phyloP scores from a whole-genome alignment of 2,329 filamentous ascomycete genomes.

The Alternaria tenuissima region DNA sequence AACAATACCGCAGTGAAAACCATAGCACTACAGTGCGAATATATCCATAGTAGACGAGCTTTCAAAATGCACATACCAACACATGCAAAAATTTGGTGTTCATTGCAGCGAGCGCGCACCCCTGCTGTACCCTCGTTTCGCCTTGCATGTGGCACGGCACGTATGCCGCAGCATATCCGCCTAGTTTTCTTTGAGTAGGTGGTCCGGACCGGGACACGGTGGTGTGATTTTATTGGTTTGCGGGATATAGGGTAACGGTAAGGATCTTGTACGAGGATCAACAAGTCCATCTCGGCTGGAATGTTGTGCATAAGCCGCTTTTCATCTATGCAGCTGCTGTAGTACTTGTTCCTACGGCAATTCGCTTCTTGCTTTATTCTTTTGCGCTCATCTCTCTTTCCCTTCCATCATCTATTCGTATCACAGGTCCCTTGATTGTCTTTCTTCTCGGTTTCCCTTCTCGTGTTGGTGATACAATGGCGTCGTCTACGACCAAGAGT shows the following conservation, averaged over 20 bases:
- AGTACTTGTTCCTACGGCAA: slow-evolving; percentile 4
- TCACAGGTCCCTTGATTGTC: neutral
- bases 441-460: neutral
- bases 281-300: slow-evolving; percentile 9
- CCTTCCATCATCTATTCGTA: neutral
- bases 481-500: slow-evolving; percentile 17
- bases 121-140: slow-evolving; percentile 15
- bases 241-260: slow-evolving; percentile 5
- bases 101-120: slow-evolving; percentile 5
- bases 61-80: neutral
- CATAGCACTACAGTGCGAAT: neutral
- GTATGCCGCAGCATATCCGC: neutral
- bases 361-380: neutral
- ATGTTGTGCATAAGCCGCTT: slow-evolving; percentile 2
- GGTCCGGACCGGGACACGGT: slow-evolving; percentile 11
- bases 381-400: neutral
- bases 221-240: slow-evolving; percentile 8
- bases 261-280: slow-evolving; percentile 7
- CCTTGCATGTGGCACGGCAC: slow-evolving; percentile 10
- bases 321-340: slow-evolving; percentile 6
- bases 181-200: slow-evolving; percentile 24
- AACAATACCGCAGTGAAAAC: neutral
- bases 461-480: slow-evolving; percentile 17
- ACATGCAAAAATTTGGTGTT: slow-evolving; percentile 1
- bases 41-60: neutral